A percentile compares a stretch with the other conserved stretches of the same genome.
These are phyloP conservation scores for Barnettozyma hawaiiensis DNA, from an alignment of 1,139 yeast genomes.

Conservation along the genomic window DNA sequence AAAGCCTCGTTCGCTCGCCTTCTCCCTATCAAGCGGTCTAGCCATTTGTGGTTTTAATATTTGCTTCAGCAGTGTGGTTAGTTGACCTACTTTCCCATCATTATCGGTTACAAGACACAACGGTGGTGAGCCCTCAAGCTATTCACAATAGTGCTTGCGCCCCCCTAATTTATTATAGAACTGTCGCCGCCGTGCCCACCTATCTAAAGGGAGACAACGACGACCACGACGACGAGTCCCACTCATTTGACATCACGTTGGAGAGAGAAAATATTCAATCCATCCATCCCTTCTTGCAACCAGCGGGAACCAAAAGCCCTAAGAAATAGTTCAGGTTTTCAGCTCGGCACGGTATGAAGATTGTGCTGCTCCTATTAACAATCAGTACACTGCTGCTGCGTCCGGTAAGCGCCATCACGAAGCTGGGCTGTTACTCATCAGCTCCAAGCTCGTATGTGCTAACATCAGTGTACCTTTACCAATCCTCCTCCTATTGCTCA, in stretches of 20 bases:
- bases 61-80: not conserved
- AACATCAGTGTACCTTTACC: slow-evolving; percentile 40
- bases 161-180: not conserved
- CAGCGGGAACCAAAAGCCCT: too few species aligned
- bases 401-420: slow-evolving; percentile 1
- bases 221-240: too few species aligned
- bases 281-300: too few species aligned
- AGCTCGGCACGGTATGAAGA: not conserved
- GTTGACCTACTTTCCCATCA: not conserved
- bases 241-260: too few species aligned
- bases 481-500: slow-evolving; percentile 47
- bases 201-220: too few species aligned
- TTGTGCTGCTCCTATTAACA: not conserved
- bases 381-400: not conserved
- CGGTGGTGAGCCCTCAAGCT: not conserved
- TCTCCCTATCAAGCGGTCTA: not conserved
- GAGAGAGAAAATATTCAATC: too few species aligned
- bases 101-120: too few species aligned
- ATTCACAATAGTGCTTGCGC: not conserved
- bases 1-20: too few species aligned
- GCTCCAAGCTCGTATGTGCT: slow-evolving; percentile 31
- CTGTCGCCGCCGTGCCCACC: too few species aligned
- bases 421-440: slow-evolving; percentile 31
- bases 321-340: too few species aligned
- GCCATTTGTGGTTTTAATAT: not conserved